Base-by-base conservation (phyloP, 768 basidiomycete species). In the Lactifluus subvellereus region DNA sequence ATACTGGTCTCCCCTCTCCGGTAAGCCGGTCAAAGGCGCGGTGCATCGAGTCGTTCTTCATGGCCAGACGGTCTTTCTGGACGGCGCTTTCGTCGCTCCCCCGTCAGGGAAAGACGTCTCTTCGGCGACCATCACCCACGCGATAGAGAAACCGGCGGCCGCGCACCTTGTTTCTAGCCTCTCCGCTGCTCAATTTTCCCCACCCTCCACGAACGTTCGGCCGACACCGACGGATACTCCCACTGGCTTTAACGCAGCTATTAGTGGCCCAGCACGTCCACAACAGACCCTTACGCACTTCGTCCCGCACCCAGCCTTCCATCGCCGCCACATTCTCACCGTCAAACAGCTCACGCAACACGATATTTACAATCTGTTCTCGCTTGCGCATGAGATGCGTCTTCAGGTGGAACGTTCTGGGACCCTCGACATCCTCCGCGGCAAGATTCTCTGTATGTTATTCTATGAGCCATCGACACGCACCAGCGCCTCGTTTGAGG, bases 401-500 rank as follows among this genome's bases (percentile, higher is more conserved):
- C 81, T 93, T 42, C 94, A 94, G 70, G 94, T 98, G 14, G 97
- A 99, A 75, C 84, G 94, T 35, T 89, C 86, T 69, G 93, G 94
- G 2, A 82, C 83, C 0, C 79, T 98, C 60, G 94, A 98, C 68
- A 84, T 97, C 61, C 80, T 98, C 50, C 90, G 88, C 66, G 96
- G 96, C 42, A 91, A 88, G 64, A 87, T 99, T 1, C 82, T 99
- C 6, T 93, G 89, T 72, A 94, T 87, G 22, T 73, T 95, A 42
- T 99, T 99, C 81, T 99, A 94, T 73, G 97, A 99, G 73, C 91
- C 96, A 1, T 97, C 94, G 3, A 99, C 97, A 3, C 83, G 97
- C 38, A 99, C 97, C 3, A 94, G 91, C 65, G 82, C 89, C 4
- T 98, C 96, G 9, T 99, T 99, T 70, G 96, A 99, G 72, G 89